Evolutionary conservation across 305 asterid species (phyloP).

Genomic region (Euphrasia arctica): DNA sequence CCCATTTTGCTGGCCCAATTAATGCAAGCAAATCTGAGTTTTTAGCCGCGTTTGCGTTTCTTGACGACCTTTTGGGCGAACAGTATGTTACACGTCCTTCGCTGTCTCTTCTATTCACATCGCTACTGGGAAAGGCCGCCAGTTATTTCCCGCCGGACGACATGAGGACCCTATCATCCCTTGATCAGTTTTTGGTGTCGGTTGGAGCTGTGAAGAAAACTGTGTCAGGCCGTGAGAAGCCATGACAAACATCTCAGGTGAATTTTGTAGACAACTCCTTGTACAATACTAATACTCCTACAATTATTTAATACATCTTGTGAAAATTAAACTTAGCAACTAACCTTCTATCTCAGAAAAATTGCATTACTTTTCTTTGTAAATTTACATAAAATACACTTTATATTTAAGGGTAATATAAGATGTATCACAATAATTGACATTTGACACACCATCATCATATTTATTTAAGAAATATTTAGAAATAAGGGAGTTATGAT

Average conservation of each 20-base stretch:
- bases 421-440: no score
- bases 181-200: conserved; percentile 84
- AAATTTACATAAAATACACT: no score
- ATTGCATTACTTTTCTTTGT: no score
- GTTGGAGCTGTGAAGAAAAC: conserved; percentile 94
- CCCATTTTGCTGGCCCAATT: conserved; percentile 88
- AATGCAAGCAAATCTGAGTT: conserved; percentile 76
- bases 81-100: conserved; percentile 69
- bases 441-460: no score
- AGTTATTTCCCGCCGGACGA: conserved; percentile 94
- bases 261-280: conserved; percentile 35
- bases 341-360: no score
- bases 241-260: conserved; percentile 33
- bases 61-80: conserved; percentile 81
- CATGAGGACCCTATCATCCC: conserved; percentile 91
- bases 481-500: no score
- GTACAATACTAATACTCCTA: not conserved
- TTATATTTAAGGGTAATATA: no score
- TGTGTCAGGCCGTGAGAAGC: conserved; percentile 76
- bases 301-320: no score
- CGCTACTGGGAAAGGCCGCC: conserved; percentile 83
- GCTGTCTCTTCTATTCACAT: conserved; percentile 61
- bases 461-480: no score
- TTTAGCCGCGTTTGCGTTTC: conserved; percentile 81
- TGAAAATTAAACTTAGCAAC: no score